These are phyloP conservation scores for Epichloe gansuensis DNA, from an alignment of 2,329 filamentous ascomycete genomes.

Conservation along the genomic window DNA sequence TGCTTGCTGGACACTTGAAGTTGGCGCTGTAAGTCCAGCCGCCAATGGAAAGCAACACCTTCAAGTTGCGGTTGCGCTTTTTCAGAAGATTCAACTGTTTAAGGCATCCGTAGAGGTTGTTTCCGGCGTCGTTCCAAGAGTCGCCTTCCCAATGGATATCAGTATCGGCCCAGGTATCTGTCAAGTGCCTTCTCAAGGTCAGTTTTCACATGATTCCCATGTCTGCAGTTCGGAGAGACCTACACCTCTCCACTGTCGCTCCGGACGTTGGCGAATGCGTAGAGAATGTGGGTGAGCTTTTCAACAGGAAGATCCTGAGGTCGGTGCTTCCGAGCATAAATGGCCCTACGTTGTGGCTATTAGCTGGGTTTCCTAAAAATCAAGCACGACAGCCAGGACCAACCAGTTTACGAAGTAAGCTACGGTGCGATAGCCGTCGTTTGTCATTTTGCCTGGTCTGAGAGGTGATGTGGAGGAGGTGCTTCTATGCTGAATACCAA, in stretches of 20 bases:
- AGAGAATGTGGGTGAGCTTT: conserved; percentile 79
- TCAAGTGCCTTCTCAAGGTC: conserved; percentile 30
- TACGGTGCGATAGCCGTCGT: conserved; percentile 48
- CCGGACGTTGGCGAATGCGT: conserved; percentile 79
- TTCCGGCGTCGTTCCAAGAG: conserved; percentile 58
- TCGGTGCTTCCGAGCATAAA: conserved; percentile 76
- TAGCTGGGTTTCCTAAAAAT: background rate
- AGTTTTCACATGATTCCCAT: background rate
- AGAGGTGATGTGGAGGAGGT: background rate
- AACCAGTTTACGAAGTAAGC: conserved; percentile 65
- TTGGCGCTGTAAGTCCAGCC: conserved; percentile 88
- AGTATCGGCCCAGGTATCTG: conserved; percentile 52
- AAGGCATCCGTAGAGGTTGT: conserved; percentile 76
- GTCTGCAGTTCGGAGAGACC: conserved; percentile 7
- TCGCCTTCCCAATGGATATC: conserved; percentile 65
- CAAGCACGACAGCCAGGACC: conserved; percentile 3
- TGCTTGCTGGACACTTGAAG: conserved; percentile 65
- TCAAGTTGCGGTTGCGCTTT: conserved; percentile 67
- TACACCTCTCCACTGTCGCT: conserved; percentile 70
- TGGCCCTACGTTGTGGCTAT: conserved; percentile 41
- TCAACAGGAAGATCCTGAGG: conserved; percentile 72
- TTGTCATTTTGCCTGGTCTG: conserved; percentile 3
- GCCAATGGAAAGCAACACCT: conserved; percentile 75
- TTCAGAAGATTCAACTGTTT: conserved; percentile 86
- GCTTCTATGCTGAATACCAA: background rate